Conservation (phyloP, 2,329 filamentous ascomycete genomes). For the Hypoxylon sp. region DNA sequence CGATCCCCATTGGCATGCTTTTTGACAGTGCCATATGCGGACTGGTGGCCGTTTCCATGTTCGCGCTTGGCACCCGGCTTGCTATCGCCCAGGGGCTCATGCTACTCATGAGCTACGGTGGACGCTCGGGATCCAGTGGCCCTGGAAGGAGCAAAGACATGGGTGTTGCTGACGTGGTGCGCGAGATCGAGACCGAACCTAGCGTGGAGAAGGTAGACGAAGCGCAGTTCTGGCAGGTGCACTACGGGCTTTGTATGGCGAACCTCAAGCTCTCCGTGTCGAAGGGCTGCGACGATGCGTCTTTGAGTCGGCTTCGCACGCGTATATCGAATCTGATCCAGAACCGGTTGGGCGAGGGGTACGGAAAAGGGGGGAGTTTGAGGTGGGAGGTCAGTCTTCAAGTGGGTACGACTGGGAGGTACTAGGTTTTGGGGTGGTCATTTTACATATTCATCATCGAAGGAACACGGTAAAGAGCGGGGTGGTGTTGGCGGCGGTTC, state of each 20-base stretch:
- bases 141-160: constrained; percentile 49
- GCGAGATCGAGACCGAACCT: constrained; percentile 84
- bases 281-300: constrained; percentile 72
- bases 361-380: constrained; percentile 79
- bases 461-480: no score
- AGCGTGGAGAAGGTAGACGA: constrained; percentile 82
- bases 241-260: constrained; percentile 96
- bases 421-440: no score
- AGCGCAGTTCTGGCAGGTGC: constrained; percentile 97
- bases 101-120: constrained; percentile 89
- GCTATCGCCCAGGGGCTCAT: constrained; percentile 89
- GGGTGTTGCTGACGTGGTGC: constrained; percentile 76
- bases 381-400: constrained; percentile 95
- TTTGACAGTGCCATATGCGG: constrained; percentile 84
- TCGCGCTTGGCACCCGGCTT: constrained; percentile 81
- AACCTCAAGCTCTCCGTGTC: constrained; percentile 82
- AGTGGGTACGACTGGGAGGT: constrained; percentile 57
- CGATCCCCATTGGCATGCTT: constrained; percentile 81
- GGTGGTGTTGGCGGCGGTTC: constrained; percentile 3
- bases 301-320: constrained; percentile 76
- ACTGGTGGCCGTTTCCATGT: constrained; percentile 87
- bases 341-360: constrained; percentile 86
- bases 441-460: no score
- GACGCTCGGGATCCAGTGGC: constrained; percentile 42
- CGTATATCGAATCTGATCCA: constrained; percentile 81